A percentile compares a stretch with the other conserved stretches of the same genome.
Evolutionary conservation across 352 stramenopile genomes (phyloP).

Genomic region (Thraustochytrium striatum): DNA sequence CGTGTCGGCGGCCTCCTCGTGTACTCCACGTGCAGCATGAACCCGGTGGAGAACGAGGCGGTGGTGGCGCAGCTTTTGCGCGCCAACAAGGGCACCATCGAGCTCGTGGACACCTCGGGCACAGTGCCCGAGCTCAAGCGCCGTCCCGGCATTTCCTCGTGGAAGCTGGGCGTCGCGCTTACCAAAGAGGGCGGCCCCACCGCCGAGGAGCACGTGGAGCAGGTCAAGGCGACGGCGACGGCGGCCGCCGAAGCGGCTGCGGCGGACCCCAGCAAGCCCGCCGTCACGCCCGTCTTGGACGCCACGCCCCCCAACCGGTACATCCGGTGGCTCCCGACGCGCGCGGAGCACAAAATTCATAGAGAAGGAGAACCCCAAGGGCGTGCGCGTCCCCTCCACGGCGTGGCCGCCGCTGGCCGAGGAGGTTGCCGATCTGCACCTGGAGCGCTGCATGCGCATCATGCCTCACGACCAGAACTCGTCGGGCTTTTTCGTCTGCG

Average conservation of each 20-base stretch:
- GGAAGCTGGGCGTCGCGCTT: slow-evolving; percentile 89
- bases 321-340: not conserved
- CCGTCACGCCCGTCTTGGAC: slow-evolving; percentile 41
- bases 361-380: slow-evolving; percentile 54
- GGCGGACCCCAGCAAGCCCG: not conserved
- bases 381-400: slow-evolving; percentile 64
- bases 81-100: slow-evolving; percentile 74
- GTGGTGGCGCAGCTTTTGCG: slow-evolving; percentile 93
- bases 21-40: slow-evolving; percentile 96
- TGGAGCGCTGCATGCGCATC: slow-evolving; percentile 91
- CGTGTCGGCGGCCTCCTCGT: slow-evolving; percentile 82
- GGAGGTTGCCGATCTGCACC: slow-evolving; percentile 66
- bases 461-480: slow-evolving; percentile 96
- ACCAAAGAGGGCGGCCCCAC: slow-evolving; percentile 64
- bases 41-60: slow-evolving; percentile 98
- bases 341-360: slow-evolving; percentile 30
- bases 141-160: slow-evolving; percentile 75
- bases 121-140: slow-evolving; percentile 71
- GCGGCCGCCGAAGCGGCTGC: slow-evolving; percentile 12
- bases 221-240: slow-evolving; percentile 40
- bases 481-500: slow-evolving; percentile 97
- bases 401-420: slow-evolving; percentile 81
- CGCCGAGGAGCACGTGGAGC: not conserved
- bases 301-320: slow-evolving; percentile 1
- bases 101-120: slow-evolving; percentile 78